Percentiles rank a stretch among this genome's conserved stretches.
phyloP scores from a whole-genome alignment of 345 rosid species.

The Ceriops decandra region DNA sequence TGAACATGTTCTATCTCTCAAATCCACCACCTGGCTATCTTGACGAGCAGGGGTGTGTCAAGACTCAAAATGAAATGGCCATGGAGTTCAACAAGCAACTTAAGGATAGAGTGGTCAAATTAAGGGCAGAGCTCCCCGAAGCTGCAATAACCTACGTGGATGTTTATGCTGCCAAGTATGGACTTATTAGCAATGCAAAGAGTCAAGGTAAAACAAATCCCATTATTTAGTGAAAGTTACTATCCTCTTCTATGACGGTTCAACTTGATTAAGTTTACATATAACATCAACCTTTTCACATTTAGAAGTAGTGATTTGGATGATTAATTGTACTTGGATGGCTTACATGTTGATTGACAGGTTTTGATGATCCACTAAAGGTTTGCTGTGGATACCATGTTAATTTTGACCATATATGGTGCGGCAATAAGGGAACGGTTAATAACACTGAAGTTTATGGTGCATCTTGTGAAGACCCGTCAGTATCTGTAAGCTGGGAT shows the following conservation, averaged over 20 bases:
- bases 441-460: slow-evolving; percentile 43
- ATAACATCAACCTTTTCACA: too few species aligned
- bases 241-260: not conserved
- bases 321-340: not conserved
- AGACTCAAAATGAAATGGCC: slow-evolving; percentile 73
- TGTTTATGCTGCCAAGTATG: slow-evolving; percentile 67
- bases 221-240: not conserved
- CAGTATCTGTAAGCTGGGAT: slow-evolving; percentile 46
- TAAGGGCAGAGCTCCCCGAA: slow-evolving; percentile 53
- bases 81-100: slow-evolving; percentile 68
- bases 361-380: slow-evolving; percentile 47
- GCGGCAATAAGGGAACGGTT: slow-evolving; percentile 40
- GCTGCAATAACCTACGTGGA: slow-evolving; percentile 81
- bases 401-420: slow-evolving; percentile 51
- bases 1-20: slow-evolving; percentile 58
- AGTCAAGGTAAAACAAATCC: slow-evolving; percentile 40
- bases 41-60: slow-evolving; percentile 67
- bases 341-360: slow-evolving; percentile 22
- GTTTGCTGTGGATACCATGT: slow-evolving; percentile 62
- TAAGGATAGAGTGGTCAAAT: slow-evolving; percentile 49
- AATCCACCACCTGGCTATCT: slow-evolving; percentile 62
- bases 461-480: slow-evolving; percentile 48
- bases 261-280: too few species aligned
- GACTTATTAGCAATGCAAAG: slow-evolving; percentile 61
- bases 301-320: not conserved